phyloP scores from a whole-genome alignment of 306 rosid species.

The Elaeagnus macrophylla region DNA sequence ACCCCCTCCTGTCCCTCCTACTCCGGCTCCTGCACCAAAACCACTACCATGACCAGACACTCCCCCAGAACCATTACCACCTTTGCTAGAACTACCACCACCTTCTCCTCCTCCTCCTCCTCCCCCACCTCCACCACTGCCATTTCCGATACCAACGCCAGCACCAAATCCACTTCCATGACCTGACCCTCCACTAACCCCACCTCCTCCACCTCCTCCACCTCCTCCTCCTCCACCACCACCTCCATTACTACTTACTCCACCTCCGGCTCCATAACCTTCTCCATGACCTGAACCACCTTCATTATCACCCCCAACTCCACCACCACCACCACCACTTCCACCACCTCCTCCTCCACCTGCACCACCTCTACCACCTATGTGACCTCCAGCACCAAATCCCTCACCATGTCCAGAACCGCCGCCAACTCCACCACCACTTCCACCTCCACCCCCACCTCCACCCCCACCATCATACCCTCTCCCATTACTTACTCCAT shows the following conservation, averaged over 20 bases:
- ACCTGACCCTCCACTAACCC: slow-evolving; percentile 14
- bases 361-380: slow-evolving; percentile 16
- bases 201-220: slow-evolving; percentile 11
- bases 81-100: slow-evolving; percentile 30
- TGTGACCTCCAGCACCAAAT: slow-evolving; percentile 42
- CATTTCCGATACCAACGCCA: slow-evolving; percentile 20
- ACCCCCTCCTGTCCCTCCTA: slow-evolving; percentile 17
- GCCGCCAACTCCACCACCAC: slow-evolving; percentile 18
- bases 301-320: too few species aligned
- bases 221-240: slow-evolving; percentile 19
- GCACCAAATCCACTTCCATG: slow-evolving; percentile 16
- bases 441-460: slow-evolving; percentile 17
- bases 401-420: slow-evolving; percentile 25
- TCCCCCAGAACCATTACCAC: slow-evolving; percentile 26
- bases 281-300: slow-evolving; percentile 17
- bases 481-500: slow-evolving; percentile 2
- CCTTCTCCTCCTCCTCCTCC: slow-evolving; percentile 48
- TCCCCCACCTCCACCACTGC: slow-evolving; percentile 25
- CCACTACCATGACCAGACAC: slow-evolving; percentile 30
- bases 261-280: slow-evolving; percentile 46
- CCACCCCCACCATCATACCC: slow-evolving; percentile 19
- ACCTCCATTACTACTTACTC: slow-evolving; percentile 30
- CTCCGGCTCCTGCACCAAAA: slow-evolving; percentile 30
- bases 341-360: slow-evolving; percentile 14
- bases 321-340: slow-evolving; percentile 17